phyloP scores from a whole-genome alignment of 176 grass and related monocot genomes.

The Aegilops sharonensis region DNA sequence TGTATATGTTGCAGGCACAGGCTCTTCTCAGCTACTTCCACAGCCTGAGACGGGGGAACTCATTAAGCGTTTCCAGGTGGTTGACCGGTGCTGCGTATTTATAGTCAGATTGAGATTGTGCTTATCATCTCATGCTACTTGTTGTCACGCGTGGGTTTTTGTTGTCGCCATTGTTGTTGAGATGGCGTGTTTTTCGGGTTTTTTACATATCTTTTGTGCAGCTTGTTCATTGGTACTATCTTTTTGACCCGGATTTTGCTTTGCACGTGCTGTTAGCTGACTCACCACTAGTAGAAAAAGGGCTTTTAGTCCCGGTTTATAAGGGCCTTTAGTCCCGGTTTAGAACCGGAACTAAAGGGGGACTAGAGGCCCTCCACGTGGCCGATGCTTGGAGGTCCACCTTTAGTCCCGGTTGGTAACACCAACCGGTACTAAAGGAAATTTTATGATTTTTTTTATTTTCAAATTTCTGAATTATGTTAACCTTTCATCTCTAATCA shows the following conservation, averaged over 20 bases:
- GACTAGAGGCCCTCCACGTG: too few species aligned
- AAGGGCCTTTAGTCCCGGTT: too few species aligned
- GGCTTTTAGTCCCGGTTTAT: too few species aligned
- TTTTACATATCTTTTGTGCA: conserved; percentile 24
- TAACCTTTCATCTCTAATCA: too few species aligned
- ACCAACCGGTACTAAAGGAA: too few species aligned
- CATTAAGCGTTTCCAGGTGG: conserved; percentile 20
- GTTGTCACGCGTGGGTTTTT: not conserved
- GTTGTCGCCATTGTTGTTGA: not conserved
- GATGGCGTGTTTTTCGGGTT: not conserved
- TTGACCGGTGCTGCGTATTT: not conserved
- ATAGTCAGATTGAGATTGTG: conserved; percentile 35
- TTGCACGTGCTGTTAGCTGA: conserved; percentile 31
- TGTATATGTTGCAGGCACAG: conserved; percentile 50
- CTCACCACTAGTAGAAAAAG: not conserved
- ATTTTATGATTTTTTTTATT: too few species aligned
- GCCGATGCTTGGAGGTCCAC: too few species aligned
- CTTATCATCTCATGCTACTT: conserved; percentile 5
- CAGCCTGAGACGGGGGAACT: conserved; percentile 77
- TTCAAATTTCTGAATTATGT: too few species aligned
- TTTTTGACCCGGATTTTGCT: conserved; percentile 33
- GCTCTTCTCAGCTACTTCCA: conserved; percentile 80
- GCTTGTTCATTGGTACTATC: conserved; percentile 31
- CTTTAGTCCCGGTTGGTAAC: too few species aligned
- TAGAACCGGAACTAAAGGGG: too few species aligned